Percentiles rank a stretch among this genome's conserved stretches.
phyloP scores from a whole-genome alignment of 2,329 filamentous ascomycete genomes.

The Ophiostoma triangulosporum region DNA sequence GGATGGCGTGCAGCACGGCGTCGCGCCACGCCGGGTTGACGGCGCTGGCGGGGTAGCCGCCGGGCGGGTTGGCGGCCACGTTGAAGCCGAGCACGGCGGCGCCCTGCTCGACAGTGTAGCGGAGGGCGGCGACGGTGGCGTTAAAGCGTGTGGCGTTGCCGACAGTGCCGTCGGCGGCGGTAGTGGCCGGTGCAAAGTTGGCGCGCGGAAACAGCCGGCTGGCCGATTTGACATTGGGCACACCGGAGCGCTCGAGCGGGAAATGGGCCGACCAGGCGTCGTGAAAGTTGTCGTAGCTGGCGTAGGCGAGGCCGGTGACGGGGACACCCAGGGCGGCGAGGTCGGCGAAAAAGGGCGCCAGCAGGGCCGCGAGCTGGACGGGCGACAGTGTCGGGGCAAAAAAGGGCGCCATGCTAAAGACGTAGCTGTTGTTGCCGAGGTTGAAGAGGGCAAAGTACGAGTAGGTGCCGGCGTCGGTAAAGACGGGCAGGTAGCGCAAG shows the following conservation, averaged over 20 bases:
- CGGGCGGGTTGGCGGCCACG: slow-evolving; percentile 20
- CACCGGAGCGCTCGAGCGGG: slow-evolving; percentile 25
- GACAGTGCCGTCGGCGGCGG: no score
- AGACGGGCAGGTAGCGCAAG: slow-evolving; percentile 18
- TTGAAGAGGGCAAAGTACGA: slow-evolving; percentile 19
- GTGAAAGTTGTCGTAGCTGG: slow-evolving; percentile 27
- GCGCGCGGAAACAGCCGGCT: slow-evolving; percentile 19
- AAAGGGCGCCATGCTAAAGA: slow-evolving; percentile 18
- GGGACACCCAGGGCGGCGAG: slow-evolving; percentile 16
- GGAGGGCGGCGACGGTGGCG: slow-evolving; percentile 20
- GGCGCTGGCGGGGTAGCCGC: slow-evolving; percentile 24
- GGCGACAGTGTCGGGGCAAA: slow-evolving; percentile 15
- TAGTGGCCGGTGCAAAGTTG: slow-evolving; percentile 18
- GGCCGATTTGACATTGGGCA: slow-evolving; percentile 13
- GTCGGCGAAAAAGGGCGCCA: slow-evolving; percentile 17
- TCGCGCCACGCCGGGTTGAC: slow-evolving; percentile 37
- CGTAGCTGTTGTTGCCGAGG: slow-evolving; percentile 12
- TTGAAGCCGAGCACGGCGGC: slow-evolving; percentile 28
- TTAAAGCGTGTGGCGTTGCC: slow-evolving; percentile 22
- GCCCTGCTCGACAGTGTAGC: slow-evolving; percentile 26
- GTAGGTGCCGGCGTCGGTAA: slow-evolving; percentile 19
- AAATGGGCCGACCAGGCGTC: slow-evolving; percentile 28
- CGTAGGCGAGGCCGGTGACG: slow-evolving; percentile 13
- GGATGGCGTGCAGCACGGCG: slow-evolving; percentile 25
- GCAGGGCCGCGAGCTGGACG: slow-evolving; percentile 13